Base-by-base conservation (phyloP, 805 yeast species). In the Kluyveromyces starmeri region DNA sequence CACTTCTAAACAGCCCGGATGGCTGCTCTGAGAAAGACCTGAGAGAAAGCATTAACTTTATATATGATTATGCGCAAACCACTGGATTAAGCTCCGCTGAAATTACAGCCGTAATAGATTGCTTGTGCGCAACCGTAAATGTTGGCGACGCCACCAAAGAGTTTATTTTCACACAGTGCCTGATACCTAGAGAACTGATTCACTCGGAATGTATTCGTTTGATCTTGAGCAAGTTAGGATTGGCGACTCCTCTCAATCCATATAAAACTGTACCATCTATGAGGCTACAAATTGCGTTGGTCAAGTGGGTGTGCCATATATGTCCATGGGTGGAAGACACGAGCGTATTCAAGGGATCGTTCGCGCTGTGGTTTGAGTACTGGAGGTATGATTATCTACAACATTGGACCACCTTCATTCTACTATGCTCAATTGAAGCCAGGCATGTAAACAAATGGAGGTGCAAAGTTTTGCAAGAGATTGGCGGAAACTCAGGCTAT, bases 351-450 rank as follows among this genome's bases (percentile, higher is more conserved):
- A 42, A 37, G 1, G 33, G 34, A 14, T 22, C 48, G 3, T 50
- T 50, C 28, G 55, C 64, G 2, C 14, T 54, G 7, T 46, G 61
- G 41, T 47, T 62, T 33, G 59, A 62, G 27, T 47, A 53, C 14
- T 47, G 67, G 48, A 58, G 58, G 35, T 58, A 47, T 32, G 61
- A 55, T n/a, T 62, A 43, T 36, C 34, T 63, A 2, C 58, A 64
- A 37, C 42, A 51, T 3, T 48, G 57, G 43, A 37, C 62, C 15
- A 56, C 65, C 1, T 56, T 55, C 26, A 32, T 64, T 2, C 35
- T 65, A 4, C 44, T 62, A 23, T 50, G 64, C 46, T 35, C 50
- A 2, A 55, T 65, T 0, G 47, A 44, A n/a, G 36, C 37, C 1
- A 38, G 34, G 1, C 61, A 61, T 26, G 51, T 62, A 3, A 55